Evolutionary conservation across 306 rosid genomes (phyloP).

Genomic region (Corylus heterophylla): DNA sequence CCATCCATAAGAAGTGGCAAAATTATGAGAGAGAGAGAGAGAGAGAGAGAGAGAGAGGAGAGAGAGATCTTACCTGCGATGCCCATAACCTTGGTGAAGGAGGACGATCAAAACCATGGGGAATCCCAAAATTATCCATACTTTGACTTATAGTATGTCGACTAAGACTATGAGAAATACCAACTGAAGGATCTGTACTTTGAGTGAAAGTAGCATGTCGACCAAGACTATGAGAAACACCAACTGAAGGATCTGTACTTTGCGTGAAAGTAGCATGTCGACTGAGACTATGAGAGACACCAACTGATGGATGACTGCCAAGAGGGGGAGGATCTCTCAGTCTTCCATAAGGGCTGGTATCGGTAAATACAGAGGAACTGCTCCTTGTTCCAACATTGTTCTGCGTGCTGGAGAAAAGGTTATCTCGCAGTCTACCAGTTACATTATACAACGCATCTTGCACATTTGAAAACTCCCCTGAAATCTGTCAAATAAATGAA

Average conservation of each 20-base stretch:
- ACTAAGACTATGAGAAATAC: constrained; percentile 44
- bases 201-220: constrained; percentile 30
- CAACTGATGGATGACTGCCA: constrained; percentile 42
- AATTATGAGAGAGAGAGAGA: constrained; percentile 5
- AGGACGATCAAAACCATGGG: constrained; percentile 62
- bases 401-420: constrained; percentile 58
- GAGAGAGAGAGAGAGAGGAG: constrained; percentile 20
- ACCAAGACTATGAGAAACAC: constrained; percentile 44
- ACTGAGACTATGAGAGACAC: constrained; percentile 44
- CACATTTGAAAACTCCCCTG: constrained; percentile 82
- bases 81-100: constrained; percentile 78
- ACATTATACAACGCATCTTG: constrained; percentile 94
- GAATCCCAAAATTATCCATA: constrained; percentile 54
- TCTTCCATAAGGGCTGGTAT: constrained; percentile 68
- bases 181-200: constrained; percentile 28
- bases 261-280: constrained; percentile 31
- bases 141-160: constrained; percentile 57
- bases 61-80: constrained; percentile 49
- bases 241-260: constrained; percentile 28
- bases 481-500: constrained; percentile 55
- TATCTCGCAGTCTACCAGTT: constrained; percentile 90
- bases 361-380: constrained; percentile 48
- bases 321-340: constrained; percentile 51
- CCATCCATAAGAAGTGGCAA: constrained; percentile 17
- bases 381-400: constrained; percentile 60